phyloP scores from a whole-genome alignment of 2,329 filamentous ascomycete genomes.

The Sporothrix pseudoabietina region DNA sequence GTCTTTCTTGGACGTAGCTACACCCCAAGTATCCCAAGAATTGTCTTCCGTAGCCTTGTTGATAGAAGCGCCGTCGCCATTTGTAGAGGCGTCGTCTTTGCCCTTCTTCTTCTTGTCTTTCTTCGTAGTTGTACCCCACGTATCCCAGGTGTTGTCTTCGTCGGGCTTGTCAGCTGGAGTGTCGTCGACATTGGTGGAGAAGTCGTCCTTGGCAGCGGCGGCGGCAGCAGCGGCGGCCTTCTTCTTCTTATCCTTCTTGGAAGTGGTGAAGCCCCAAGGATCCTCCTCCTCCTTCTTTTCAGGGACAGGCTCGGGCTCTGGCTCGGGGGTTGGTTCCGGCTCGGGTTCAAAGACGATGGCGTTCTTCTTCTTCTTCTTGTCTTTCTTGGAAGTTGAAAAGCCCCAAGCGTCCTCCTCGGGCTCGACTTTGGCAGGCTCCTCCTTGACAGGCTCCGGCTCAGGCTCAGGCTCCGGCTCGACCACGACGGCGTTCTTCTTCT shows the following conservation, averaged over 20 bases:
- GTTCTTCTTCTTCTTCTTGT: conserved; percentile 37
- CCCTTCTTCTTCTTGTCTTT: conserved; percentile 35
- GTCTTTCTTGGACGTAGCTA: conserved; percentile 34
- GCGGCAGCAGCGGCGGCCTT: conserved; percentile 33
- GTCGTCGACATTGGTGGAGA: conserved; percentile 32
- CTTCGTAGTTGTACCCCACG: conserved; percentile 23
- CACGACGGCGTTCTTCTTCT: conserved; percentile 18
- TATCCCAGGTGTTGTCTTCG: conserved; percentile 28
- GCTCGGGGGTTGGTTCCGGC: conserved; percentile 27
- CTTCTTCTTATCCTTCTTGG: conserved; percentile 34
- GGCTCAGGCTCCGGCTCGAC: conserved; percentile 21
- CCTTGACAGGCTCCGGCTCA: conserved; percentile 32
- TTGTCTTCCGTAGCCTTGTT: conserved; percentile 35
- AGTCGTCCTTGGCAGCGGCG: too few relatives aligned
- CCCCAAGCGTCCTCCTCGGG: conserved; percentile 30
- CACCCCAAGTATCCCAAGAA: conserved; percentile 39
- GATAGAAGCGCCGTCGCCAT: conserved; percentile 15
- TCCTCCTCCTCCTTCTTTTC: conserved; percentile 31
- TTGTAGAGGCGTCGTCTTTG: conserved; percentile 29
- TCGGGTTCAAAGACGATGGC: conserved; percentile 25
- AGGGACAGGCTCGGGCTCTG: conserved; percentile 24
- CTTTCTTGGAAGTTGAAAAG: conserved; percentile 31
- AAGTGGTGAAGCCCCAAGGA: conserved; percentile 38
- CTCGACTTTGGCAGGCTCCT: conserved; percentile 19
- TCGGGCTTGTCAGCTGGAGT: conserved; percentile 36